phyloP scores from a whole-genome alignment of 176 grass and related monocot species.

The Alloteropsis semialata region DNA sequence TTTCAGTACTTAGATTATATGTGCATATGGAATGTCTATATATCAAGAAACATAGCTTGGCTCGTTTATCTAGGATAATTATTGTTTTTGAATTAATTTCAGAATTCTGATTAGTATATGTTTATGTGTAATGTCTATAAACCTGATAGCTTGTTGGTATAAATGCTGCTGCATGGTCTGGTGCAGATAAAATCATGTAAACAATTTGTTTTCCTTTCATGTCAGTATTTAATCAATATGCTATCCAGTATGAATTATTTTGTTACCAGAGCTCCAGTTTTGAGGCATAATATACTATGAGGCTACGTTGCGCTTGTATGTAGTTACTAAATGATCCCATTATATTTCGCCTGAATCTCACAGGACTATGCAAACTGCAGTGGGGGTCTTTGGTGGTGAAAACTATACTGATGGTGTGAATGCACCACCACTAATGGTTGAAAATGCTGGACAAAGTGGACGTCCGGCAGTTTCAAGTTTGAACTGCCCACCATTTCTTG shows the following conservation, averaged over 20 bases:
- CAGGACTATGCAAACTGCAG: constrained; percentile 99
- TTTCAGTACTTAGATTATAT: neutral
- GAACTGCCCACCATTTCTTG: constrained; percentile 65
- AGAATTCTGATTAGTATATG: neutral
- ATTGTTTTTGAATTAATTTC: neutral
- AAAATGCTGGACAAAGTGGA: constrained; percentile 59
- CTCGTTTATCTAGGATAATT: neutral
- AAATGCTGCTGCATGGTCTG: neutral
- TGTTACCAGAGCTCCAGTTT: neutral
- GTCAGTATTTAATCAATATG: neutral
- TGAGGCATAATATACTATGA: neutral
- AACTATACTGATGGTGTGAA: constrained; percentile 48
- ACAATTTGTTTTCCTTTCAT: constrained; percentile 3
- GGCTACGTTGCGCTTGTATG: neutral
- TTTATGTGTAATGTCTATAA: neutral
- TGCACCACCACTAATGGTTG: constrained; percentile 58
- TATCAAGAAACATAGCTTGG: neutral
- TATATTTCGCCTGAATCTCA: constrained; percentile 16
- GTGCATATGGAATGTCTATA: neutral
- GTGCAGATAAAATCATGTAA: neutral
- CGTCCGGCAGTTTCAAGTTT: constrained; percentile 63
- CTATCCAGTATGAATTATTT: neutral
- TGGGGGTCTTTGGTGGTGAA: constrained; percentile 91
- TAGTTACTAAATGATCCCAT: constrained; percentile 1
- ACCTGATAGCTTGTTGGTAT: neutral